Evolutionary conservation across 2,329 filamentous ascomycete genomes (phyloP), one percentile per base, ranked within the genome.

Genomic region (Mycocentrospora acerina): DNA sequence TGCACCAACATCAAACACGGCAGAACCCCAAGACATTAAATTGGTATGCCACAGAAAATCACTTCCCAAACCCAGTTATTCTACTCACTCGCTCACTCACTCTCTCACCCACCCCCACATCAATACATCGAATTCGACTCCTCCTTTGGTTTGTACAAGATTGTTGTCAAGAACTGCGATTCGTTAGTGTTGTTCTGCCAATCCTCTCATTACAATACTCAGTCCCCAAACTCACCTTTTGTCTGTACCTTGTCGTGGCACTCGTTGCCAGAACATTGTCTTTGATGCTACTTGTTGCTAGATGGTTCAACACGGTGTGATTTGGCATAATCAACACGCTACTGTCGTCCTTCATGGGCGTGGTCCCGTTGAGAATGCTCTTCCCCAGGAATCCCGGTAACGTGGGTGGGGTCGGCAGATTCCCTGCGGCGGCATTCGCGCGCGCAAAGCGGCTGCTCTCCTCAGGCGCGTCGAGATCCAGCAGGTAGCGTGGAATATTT

Each of bases 221-320:
- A 31, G 37, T n/a, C 42, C 13, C 14, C 12, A 17, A 24, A 58
- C 75, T 40, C 60, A 88, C 88, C 82, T 98, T 98, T 70, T 88
- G 85, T 73, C 90, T 94, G 68, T 97, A 98, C 67, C 93, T 80
- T n/a, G 93, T 98, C 4, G 93, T 98, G 11, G 89, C 91, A 60
- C 90, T 96, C 5, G 95, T 94, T 24, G 93, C 93, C 50, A 98
- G 76, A 17, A 97, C 88, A 48, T 91, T 90, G 54, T 95, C 90
- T 74, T 95, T 96, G 69, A 98, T 98, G 67, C 90, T 96, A 69
- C 91, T 97, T 3, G 93, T 98, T 32, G 91, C 91, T 54, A 98
- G 74, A 67, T 98, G 93, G 55, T 98, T 98, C 48, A 98, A 73
- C 22, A 97, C 89, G 0, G 93, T 96, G 62, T 98, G 91, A 59